phyloP scores from a whole-genome alignment of 768 basidiomycete species.

The Strobilomyces confusus region DNA sequence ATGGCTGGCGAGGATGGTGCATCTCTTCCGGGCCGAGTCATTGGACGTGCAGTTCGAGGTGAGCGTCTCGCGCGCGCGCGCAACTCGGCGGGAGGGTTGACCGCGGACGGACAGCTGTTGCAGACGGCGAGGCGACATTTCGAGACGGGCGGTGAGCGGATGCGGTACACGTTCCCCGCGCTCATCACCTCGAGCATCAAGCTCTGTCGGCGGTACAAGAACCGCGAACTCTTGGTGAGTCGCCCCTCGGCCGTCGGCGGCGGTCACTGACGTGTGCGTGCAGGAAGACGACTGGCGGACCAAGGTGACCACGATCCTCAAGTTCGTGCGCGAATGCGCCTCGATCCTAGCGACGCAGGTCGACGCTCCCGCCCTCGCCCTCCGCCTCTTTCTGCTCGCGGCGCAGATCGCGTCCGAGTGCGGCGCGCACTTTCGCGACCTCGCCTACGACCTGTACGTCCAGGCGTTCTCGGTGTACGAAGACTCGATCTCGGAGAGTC shows the following conservation, averaged over 20 bases:
- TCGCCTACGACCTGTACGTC: conserved; percentile 96
- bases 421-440: conserved; percentile 89
- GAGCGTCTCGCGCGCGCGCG: conserved; percentile 13
- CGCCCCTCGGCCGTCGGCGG: too few relatives aligned
- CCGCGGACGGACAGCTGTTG: conserved; percentile 54
- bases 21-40: conserved; percentile 87
- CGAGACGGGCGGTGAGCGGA: conserved; percentile 87
- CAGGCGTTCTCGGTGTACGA: conserved; percentile 98
- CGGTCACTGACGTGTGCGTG: too few relatives aligned
- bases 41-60: conserved; percentile 90
- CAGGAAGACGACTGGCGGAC: conserved; percentile 85
- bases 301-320: conserved; percentile 85
- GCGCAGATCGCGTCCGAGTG: conserved; percentile 95
- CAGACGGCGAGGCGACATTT: conserved; percentile 91
- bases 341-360: conserved; percentile 92
- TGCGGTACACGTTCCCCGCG: conserved; percentile 96
- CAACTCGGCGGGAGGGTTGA: too few relatives aligned
- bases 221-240: conserved; percentile 64
- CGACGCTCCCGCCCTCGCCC: conserved; percentile 87
- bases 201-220: conserved; percentile 88
- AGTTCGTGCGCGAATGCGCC: conserved; percentile 90
- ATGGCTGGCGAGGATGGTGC: conserved; percentile 98
- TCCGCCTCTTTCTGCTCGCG: conserved; percentile 92
- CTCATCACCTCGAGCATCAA: conserved; percentile 92
- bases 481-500: conserved; percentile 92